A percentile compares a stretch with the other conserved stretches of the same genome.
phyloP scores from a whole-genome alignment of 2,329 filamentous ascomycete genomes.

The Colletotrichum echinochloae region DNA sequence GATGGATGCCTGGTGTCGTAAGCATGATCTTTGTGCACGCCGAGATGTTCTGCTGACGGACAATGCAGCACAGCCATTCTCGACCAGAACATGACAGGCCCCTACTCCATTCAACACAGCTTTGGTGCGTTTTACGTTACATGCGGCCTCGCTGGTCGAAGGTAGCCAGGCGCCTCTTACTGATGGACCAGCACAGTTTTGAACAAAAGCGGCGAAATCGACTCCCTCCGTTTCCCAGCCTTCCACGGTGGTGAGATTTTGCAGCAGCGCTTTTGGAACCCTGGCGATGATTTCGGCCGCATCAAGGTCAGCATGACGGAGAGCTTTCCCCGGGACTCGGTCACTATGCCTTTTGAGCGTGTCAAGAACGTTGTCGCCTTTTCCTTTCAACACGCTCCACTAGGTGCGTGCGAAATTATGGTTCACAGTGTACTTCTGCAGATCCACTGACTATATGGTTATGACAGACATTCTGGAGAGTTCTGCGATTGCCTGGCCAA shows the following conservation, averaged over 20 bases:
- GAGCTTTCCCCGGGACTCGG: constrained; percentile 70
- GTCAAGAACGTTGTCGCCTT: constrained; percentile 81
- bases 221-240: constrained; percentile 75
- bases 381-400: constrained; percentile 86
- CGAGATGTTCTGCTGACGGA: not conserved
- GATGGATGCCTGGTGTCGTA: constrained; percentile 76
- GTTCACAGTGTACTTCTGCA: not conserved
- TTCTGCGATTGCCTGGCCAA: constrained; percentile 84
- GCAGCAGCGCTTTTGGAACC: constrained; percentile 77
- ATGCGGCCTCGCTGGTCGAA: not conserved
- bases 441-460: constrained; percentile 3
- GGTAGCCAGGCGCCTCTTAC: not conserved
- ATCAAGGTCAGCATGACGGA: constrained; percentile 84
- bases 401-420: constrained; percentile 63
- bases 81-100: constrained; percentile 62
- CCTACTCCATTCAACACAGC: constrained; percentile 60
- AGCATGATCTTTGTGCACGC: constrained; percentile 39
- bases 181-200: constrained; percentile 52
- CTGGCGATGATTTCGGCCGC: constrained; percentile 77
- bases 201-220: constrained; percentile 68
- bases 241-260: constrained; percentile 76
- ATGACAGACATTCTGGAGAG: constrained; percentile 74
- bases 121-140: constrained; percentile 51
- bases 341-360: constrained; percentile 69
- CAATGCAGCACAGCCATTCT: constrained; percentile 61